Percentiles rank a stretch among this genome's conserved stretches.
Conservation (phyloP, 2,329 filamentous ascomycete species). For the Colletotrichum trifolii region DNA sequence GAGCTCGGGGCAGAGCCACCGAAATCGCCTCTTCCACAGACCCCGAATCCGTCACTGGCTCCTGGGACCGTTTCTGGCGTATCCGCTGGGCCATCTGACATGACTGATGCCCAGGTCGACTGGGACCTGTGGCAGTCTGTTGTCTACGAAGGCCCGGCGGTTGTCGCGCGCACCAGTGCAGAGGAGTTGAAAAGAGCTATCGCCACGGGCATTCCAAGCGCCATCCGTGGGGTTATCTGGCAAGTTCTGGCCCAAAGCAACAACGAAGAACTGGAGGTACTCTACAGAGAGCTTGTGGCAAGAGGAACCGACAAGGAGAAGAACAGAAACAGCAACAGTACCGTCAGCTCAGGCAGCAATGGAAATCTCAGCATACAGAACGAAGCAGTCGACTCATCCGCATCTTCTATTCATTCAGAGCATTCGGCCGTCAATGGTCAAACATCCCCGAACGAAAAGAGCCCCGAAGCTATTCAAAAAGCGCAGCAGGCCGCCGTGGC, state of each 20-base stretch:
- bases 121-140: conserved; percentile 99
- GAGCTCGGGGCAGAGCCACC: conserved; percentile 32
- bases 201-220: conserved; percentile 90
- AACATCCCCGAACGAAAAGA: conserved; percentile 68
- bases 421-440: conserved; percentile 71
- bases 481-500: conserved; percentile 71
- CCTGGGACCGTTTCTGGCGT: conserved; percentile 89
- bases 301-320: conserved; percentile 86
- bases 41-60: conserved; percentile 76
- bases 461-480: conserved; percentile 72
- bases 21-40: conserved; percentile 64
- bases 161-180: conserved; percentile 86
- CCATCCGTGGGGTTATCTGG: conserved; percentile 98
- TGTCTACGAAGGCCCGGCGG: conserved; percentile 92
- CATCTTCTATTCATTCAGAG: conserved; percentile 86
- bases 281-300: conserved; percentile 85
- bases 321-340: conserved; percentile 67
- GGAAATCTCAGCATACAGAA: conserved; percentile 69
- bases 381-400: conserved; percentile 78
- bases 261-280: conserved; percentile 85
- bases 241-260: conserved; percentile 97
- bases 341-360: conserved; percentile 63
- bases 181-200: conserved; percentile 93
- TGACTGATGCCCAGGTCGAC: conserved; percentile 82
- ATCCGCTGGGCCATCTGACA: conserved; percentile 77